Percentiles rank a stretch among this genome's conserved stretches.
Evolutionary conservation across 176 grass and related monocot species (phyloP).

Genomic region (Zea mays): DNA sequence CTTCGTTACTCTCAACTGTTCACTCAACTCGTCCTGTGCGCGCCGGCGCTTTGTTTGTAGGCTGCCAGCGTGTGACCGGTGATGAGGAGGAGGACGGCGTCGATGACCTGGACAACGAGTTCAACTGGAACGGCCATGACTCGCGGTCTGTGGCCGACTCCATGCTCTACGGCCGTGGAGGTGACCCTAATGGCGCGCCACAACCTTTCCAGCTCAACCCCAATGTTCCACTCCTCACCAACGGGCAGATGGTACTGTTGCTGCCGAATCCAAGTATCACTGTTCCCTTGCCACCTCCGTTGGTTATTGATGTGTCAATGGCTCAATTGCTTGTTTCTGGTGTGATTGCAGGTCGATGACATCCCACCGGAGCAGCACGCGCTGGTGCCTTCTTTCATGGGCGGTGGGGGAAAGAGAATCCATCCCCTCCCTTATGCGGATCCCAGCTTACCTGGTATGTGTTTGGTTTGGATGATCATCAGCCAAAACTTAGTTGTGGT

Average conservation of each 20-base stretch:
- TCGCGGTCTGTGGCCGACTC: conserved; percentile 53
- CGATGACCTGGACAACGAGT: conserved; percentile 88
- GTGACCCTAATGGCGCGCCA: conserved; percentile 30
- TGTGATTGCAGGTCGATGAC: conserved; percentile 65
- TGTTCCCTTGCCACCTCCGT: too few relatives aligned
- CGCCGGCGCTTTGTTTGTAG: conserved; percentile 7
- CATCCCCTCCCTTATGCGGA: conserved; percentile 80
- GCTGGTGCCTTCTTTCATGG: conserved; percentile 80
- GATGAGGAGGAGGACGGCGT: conserved; percentile 90
- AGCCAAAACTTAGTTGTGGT: background rate
- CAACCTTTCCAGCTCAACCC: conserved; percentile 53
- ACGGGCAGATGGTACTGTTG: conserved; percentile 79
- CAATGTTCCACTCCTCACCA: conserved; percentile 85
- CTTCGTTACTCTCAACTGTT: too few relatives aligned
- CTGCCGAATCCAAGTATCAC: background rate
- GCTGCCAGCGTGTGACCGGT: conserved; percentile 67
- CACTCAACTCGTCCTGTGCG: background rate
- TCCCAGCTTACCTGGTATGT: conserved; percentile 69
- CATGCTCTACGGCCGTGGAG: conserved; percentile 72
- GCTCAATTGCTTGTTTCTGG: background rate
- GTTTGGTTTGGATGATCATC: conserved; percentile 14
- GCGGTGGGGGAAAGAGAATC: conserved; percentile 81
- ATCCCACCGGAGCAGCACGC: conserved; percentile 93
- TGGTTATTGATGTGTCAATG: background rate
- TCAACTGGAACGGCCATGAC: conserved; percentile 49